Conservation (phyloP, 768 basidiomycete genomes). For the Astraeus odoratus region DNA sequence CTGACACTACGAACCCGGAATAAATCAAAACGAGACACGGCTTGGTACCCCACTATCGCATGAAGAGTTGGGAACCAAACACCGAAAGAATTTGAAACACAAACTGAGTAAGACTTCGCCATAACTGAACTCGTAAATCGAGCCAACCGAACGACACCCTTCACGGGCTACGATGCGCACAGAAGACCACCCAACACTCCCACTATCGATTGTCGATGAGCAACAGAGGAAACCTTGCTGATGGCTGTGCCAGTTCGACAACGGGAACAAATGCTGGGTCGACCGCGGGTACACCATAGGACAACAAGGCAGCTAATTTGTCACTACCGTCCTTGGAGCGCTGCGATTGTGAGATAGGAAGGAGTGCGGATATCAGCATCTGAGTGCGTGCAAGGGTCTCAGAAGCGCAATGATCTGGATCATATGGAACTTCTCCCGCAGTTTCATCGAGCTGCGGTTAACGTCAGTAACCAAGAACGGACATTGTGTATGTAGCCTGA, state of each 20-base stretch:
- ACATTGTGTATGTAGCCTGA: slow-evolving; percentile 11
- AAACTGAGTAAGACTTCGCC: too few relatives aligned
- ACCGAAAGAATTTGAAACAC: too few relatives aligned
- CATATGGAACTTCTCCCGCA: slow-evolving; percentile 4
- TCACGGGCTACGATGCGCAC: too few relatives aligned
- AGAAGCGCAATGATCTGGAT: slow-evolving; percentile 24
- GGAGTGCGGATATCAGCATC: slow-evolving; percentile 51
- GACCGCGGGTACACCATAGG: slow-evolving; percentile 43
- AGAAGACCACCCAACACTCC: too few relatives aligned
- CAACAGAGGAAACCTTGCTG: slow-evolving; percentile 68
- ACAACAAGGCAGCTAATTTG: slow-evolving; percentile 40
- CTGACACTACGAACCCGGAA: too few relatives aligned
- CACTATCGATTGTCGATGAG: slow-evolving; percentile 41
- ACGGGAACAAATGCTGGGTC: slow-evolving; percentile 53
- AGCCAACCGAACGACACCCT: too few relatives aligned
- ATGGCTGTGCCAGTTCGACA: slow-evolving; percentile 61
- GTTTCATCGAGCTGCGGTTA: slow-evolving; percentile 12
- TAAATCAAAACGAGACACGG: too few relatives aligned
- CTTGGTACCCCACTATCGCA: too few relatives aligned
- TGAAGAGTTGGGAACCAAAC: too few relatives aligned
- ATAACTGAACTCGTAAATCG: too few relatives aligned
- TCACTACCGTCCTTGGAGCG: slow-evolving; percentile 25
- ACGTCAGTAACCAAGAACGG: slow-evolving; percentile 2
- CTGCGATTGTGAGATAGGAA: slow-evolving; percentile 29
- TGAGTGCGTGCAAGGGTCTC: slow-evolving; percentile 53